Evolutionary conservation across 2,329 filamentous ascomycete genomes (phyloP), one percentile per base, ranked within the genome.

Genomic region (Parafenestella ontariensis): DNA sequence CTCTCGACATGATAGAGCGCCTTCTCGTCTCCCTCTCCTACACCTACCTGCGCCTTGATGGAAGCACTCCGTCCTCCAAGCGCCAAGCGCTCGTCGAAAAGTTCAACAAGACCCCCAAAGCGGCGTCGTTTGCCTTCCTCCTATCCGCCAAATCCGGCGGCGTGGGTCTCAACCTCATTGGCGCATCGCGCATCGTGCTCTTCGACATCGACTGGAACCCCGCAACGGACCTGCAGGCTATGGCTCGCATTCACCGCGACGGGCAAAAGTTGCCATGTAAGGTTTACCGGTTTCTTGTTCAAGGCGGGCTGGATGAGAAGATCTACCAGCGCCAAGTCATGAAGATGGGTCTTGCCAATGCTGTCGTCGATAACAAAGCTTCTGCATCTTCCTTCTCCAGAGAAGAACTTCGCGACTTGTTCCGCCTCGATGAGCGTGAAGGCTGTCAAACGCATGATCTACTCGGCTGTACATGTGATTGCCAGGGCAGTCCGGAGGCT

Each of bases 191-290:
- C 20, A 82, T 91, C 2, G 78, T 91, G 5, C 83, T 91, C 1
- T 91, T 89, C 63, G 89, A 91, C 62, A 84, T 89, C 8, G 89
- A 91, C 73, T 91, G 89, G 89, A 91, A 91, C 64, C 89, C 89
- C 1, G 87, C 87, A 0, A 89, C 86, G 0, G 89, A 91, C 64
- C 77, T 89, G 18, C 89, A 91, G 70, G 88, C 89, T 7, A 90
- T 91, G 87, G 89, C 88, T 11, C 85, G 89, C 13, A 88, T 91
- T 42, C 88, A 91, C 68, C 83, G 89, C 44, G 87, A 90, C 62
- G 89, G 89, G 0, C 89, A 91, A 69, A 89, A 87, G 69, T 76
- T 80, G 10, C 84, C 84, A 3, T 89, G 88, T 58, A 85, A 84
- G 50, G 89, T 91, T 54, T 91, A 91, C 65, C 81, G 89, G 5